Base-by-base conservation (phyloP, 768 basidiomycete genomes). In the Boletus sensibilis region DNA sequence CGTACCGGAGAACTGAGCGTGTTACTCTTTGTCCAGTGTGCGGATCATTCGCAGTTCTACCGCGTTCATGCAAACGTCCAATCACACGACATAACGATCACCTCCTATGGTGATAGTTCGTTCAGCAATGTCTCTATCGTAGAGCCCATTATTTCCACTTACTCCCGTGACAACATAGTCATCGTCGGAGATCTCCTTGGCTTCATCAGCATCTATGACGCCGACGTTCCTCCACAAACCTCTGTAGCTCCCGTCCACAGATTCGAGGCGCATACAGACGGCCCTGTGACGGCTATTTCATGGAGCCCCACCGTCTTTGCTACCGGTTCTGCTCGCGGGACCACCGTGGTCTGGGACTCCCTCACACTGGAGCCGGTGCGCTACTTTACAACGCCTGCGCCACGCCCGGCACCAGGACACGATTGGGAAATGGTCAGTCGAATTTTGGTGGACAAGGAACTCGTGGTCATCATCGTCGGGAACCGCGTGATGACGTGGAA, bases 401-500 rank as follows among this genome's bases (percentile, higher is more conserved):
- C 76, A 25, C 73, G 75, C 27, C 60, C 59, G 16, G 53, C 64
- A 6, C 70, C 65, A 2, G 73, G 75, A 11, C 62, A 69, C 0
- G 76, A 75, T 18, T 66, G 71, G 64, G 78, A 78, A 56, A 64
- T 64, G 1, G 85, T 90, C 18, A 75, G 73, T 34, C 81, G 82
- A 63, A 84, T 93, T 33, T 53, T 85, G 12, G 62, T 92, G 8
- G 78, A 78, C 41, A 68, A 77, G 4, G 80, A 81, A 35, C 74
- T 82, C 12, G 55, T 93, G 23, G 66, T 91, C 43, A 83, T 82
- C 12, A 75, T 76, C 33, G 79, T 87, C 4, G 89, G 84, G 10
- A 82, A 80, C 56, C 73, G 79, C 40, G 82, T 90, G 3, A 73
- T 88, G 68, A 78, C 85, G 1, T 93, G 89, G 87, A 82, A 79